These are phyloP conservation scores for Penicillium sp. DNA, from an alignment of 2,329 filamentous ascomycete species.

Conservation along the genomic window DNA sequence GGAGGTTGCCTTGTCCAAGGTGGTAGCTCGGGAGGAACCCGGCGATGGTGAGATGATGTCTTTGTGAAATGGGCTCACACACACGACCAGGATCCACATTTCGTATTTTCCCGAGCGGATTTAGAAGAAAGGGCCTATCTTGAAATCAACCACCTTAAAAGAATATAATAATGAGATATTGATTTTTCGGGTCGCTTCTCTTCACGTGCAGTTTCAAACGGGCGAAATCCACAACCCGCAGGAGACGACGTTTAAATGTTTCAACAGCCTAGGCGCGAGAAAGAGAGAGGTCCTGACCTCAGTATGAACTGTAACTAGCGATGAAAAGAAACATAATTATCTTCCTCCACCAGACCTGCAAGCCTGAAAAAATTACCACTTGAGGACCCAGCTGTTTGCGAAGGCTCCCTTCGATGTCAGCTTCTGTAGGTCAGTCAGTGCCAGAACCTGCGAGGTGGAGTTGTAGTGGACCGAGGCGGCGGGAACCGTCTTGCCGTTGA, in stretches of 20 bases:
- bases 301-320: not conserved
- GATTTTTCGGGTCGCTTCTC: not conserved
- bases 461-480: conserved; percentile 55
- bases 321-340: not conserved
- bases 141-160: not conserved
- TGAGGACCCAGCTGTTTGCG: conserved; percentile 60
- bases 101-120: not conserved
- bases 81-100: not conserved
- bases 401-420: conserved; percentile 61
- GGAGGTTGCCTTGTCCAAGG: not conserved
- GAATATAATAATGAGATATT: not conserved
- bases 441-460: conserved; percentile 52
- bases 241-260: not conserved
- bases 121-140: not conserved
- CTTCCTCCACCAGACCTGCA: too few species aligned
- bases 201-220: not conserved
- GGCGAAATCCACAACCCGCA: not conserved
- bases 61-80: not conserved
- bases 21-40: not conserved
- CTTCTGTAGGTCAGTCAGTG: conserved; percentile 54
- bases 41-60: not conserved
- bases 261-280: not conserved
- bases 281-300: not conserved
- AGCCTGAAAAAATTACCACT: conserved; percentile 48
- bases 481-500: conserved; percentile 56